These are phyloP conservation scores for Polyplosphaeria fusca DNA, from an alignment of 495 filamentous ascomycete species.

Conservation along the genomic window DNA sequence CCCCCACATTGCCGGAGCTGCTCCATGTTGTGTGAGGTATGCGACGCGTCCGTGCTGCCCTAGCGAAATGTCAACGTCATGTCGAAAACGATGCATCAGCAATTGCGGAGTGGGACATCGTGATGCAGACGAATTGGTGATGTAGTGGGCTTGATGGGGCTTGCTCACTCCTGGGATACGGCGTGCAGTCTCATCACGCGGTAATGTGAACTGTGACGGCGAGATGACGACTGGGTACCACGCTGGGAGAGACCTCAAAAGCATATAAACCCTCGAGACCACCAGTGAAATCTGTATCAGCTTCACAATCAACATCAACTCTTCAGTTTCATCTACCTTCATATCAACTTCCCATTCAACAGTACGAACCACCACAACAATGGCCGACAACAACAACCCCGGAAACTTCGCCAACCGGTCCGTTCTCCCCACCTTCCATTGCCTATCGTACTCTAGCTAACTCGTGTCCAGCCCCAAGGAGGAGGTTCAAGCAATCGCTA, in stretches of 20 bases:
- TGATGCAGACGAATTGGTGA: neutral
- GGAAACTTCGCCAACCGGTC: constrained; percentile 22
- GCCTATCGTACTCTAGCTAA: too few species aligned
- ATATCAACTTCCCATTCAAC: neutral
- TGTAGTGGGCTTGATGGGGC: neutral
- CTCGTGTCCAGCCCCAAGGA: constrained; percentile 11
- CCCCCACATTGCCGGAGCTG: neutral
- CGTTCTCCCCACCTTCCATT: too few species aligned
- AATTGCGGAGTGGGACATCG: neutral
- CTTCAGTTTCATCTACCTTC: neutral
- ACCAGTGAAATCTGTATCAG: neutral
- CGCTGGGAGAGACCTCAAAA: neutral
- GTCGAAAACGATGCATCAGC: neutral
- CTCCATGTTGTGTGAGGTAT: too few species aligned
- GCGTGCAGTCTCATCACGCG: neutral
- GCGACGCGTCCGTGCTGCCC: neutral
- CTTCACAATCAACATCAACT: neutral
- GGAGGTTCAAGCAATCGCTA: constrained; percentile 14
- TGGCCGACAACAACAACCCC: constrained; percentile 18
- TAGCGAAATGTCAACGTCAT: neutral
- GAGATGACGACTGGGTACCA: neutral
- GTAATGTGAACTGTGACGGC: neutral
- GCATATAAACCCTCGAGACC: neutral
- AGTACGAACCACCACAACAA: constrained; percentile 4
- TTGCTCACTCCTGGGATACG: neutral